A percentile compares a stretch with the other conserved stretches of the same genome.
phyloP scores from a whole-genome alignment of 768 basidiomycete genomes.

The Phylloporus arenicola region DNA sequence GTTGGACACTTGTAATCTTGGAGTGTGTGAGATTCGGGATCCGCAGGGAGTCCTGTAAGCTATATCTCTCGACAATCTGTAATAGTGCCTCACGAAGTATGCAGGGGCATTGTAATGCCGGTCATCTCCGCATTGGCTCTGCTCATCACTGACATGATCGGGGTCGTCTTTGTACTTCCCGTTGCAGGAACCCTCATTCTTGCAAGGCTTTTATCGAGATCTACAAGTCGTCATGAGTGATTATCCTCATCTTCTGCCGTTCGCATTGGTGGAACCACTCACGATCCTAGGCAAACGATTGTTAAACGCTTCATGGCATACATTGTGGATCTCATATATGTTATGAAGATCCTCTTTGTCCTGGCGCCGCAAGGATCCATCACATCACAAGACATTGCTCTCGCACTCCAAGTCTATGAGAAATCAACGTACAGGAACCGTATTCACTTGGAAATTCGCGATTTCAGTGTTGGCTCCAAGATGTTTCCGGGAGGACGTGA shows the following conservation, averaged over 20 bases:
- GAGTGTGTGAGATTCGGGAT: too few species aligned
- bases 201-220: neutral
- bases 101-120: neutral
- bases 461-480: neutral
- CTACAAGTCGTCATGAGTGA: neutral
- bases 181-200: neutral
- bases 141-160: neutral
- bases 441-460: neutral
- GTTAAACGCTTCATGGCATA: constrained; percentile 1
- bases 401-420: neutral
- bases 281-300: neutral
- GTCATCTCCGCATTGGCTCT: neutral
- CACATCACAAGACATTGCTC: neutral
- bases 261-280: neutral
- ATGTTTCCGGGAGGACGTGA: neutral
- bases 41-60: neutral
- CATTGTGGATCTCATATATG: neutral
- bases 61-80: neutral
- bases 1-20: neutral
- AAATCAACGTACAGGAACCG: neutral
- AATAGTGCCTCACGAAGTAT: neutral
- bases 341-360: neutral
- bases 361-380: too few species aligned
- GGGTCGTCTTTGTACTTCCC: neutral
- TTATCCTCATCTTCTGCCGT: neutral